Percentiles rank a stretch among this genome's conserved stretches.
These are phyloP conservation scores for Diplocarpon mali DNA, from an alignment of 2,329 filamentous ascomycete genomes.

Conservation along the genomic window DNA sequence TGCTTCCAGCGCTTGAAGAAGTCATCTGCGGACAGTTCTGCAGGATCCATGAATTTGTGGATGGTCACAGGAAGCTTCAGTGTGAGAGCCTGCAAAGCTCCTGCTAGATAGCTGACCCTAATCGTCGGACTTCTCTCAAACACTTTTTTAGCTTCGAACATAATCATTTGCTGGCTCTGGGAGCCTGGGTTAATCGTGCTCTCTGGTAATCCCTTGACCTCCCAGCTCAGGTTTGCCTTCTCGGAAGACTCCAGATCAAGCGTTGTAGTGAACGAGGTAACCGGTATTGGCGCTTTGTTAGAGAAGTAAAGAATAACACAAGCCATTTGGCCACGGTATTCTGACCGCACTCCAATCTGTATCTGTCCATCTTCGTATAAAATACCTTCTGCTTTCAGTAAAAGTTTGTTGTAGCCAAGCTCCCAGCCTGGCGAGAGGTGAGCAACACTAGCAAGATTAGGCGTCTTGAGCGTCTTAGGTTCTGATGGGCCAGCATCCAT, in stretches of 20 bases:
- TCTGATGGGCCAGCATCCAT: conserved; percentile 45
- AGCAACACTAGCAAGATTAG: conserved; percentile 83
- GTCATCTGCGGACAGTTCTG: conserved; percentile 76
- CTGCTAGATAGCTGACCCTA: conserved; percentile 86
- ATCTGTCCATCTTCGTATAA: conserved; percentile 93
- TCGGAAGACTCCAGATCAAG: conserved; percentile 66
- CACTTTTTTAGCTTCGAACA: conserved; percentile 77
- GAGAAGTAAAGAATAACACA: conserved; percentile 93
- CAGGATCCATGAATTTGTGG: conserved; percentile 95
- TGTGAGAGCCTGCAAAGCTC: conserved; percentile 83
- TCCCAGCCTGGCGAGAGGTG: conserved; percentile 95
- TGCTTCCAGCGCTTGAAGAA: conserved; percentile 99
- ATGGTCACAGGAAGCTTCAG: conserved; percentile 78
- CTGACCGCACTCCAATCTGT: conserved; percentile 82
- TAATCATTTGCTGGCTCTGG: conserved; percentile 86
- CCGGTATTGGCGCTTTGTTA: conserved; percentile 78
- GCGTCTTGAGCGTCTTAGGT: conserved; percentile 49
- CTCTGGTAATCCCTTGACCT: conserved; percentile 81
- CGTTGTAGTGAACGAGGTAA: conserved; percentile 90
- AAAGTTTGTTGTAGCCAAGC: conserved; percentile 70
- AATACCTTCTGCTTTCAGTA: conserved; percentile 73
- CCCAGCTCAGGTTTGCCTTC: conserved; percentile 61
- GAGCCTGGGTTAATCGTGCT: conserved; percentile 61
- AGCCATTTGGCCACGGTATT: conserved; percentile 91
- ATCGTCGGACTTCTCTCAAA: conserved; percentile 84